Conservation (phyloP, 495 filamentous ascomycete genomes). For the Penicillium macrosclerotiorum region DNA sequence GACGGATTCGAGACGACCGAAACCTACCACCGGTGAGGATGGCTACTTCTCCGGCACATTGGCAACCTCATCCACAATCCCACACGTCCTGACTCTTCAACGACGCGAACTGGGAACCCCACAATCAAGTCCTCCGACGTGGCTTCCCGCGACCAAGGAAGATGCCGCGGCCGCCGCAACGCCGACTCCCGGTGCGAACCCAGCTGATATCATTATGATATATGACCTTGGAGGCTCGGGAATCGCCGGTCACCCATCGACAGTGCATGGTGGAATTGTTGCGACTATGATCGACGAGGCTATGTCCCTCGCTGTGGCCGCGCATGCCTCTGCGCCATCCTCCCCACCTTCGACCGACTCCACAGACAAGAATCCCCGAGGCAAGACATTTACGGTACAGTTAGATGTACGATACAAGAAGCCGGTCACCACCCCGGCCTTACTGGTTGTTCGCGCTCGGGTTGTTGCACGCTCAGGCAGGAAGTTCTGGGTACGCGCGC, state of each 20-base stretch:
- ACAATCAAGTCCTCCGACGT: constrained; percentile 23
- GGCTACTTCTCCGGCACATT: constrained; percentile 38
- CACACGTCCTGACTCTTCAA: constrained; percentile 36
- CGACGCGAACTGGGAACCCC: constrained; percentile 25
- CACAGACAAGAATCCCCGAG: constrained; percentile 25
- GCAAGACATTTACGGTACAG: constrained; percentile 37
- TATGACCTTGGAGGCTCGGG: constrained; percentile 34
- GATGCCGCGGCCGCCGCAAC: constrained; percentile 22
- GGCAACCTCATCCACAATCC: constrained; percentile 37
- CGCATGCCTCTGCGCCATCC: constrained; percentile 23
- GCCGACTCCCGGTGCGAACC: constrained; percentile 21
- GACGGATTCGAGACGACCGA: constrained; percentile 37
- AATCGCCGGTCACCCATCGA: constrained; percentile 37
- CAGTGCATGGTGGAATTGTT: constrained; percentile 51
- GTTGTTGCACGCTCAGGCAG: constrained; percentile 33
- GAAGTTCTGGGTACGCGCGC: constrained; percentile 44
- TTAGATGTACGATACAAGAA: constrained; percentile 41
- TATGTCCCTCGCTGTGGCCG: constrained; percentile 37
- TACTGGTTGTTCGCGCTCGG: constrained; percentile 31
- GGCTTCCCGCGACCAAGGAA: constrained; percentile 33
- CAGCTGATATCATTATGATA: constrained; percentile 40
- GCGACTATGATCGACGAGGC: constrained; percentile 72
- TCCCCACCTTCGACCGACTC: not conserved
- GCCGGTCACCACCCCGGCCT: constrained; percentile 31
- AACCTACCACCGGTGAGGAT: constrained; percentile 40